Base-by-base conservation (phyloP, 2,329 filamentous ascomycete genomes). In the Diaporthe longicolla region DNA sequence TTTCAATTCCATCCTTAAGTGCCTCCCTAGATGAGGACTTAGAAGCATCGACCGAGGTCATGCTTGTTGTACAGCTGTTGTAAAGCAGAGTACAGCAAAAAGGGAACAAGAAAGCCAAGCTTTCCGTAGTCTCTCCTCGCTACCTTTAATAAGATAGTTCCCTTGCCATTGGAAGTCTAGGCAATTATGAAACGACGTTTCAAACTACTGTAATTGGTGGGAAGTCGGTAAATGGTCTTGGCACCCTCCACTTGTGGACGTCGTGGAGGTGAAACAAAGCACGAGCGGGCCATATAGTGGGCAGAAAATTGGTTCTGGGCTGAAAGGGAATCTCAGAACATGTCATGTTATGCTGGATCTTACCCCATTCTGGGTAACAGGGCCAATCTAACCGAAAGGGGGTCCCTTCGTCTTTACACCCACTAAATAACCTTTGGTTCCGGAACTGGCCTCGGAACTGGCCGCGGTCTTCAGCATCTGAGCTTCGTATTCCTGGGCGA, bases 251-350 rank as follows among this genome's bases (percentile, higher is more conserved):
- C n/a, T 26, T 43, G 37, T 61, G 58, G 58, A 61, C 15, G 24
- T 43, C 40, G 37, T 43, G 37, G 35, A 43, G 58, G 58, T 43
- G 58, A 43, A 59, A 59, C 57, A n/a, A 59, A n/a, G 35, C 57
- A 15, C 8, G 21, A 32, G 32, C 21, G 55, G 55, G 55, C 24
- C 55, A 37, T 10, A 6, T 37, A 7, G 55, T 37, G 55, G 55
- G 5, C n/a, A 40, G 17, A 37, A 58, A 26, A 24, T 40, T 59
- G 32, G 35, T 59, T 40, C n/a, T 59, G 57, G 29, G 35, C 29
- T 40, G n/a, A 59, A 35, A 4, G 21, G 21, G 40, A 26, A 40
- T 59, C 57, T 40, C 57, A 32, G 37, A 24, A 24, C n/a, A 59
- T 59, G 35, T 59, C 57, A 59, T 59, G 21, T 17, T n/a, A 7